Percentiles rank a stretch among this genome's conserved stretches.
Evolutionary conservation across 2,329 filamentous ascomycete genomes (phyloP).

Genomic region (Epichloe aotearoae): DNA sequence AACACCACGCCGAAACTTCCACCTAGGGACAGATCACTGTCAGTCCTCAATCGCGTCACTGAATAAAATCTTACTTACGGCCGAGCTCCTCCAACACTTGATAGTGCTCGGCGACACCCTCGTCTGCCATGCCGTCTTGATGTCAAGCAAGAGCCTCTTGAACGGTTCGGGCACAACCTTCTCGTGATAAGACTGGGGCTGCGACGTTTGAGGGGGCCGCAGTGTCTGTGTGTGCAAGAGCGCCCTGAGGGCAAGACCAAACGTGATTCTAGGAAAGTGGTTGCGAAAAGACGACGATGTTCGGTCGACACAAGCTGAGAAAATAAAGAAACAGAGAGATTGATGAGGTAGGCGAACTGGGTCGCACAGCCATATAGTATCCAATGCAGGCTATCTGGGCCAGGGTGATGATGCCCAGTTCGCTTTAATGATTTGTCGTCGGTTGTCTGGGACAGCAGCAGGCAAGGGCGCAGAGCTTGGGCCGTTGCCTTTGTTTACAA

Average conservation of each 20-base stretch:
- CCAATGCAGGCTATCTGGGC: not conserved
- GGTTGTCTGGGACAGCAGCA: conserved; percentile 24
- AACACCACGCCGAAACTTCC: conserved; percentile 96
- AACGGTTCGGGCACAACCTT: not conserved
- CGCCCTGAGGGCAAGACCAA: not conserved
- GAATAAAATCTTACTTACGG: conserved; percentile 44
- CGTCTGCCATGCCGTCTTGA: conserved; percentile 36
- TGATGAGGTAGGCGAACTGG: not conserved
- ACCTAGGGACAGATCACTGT: conserved; percentile 34
- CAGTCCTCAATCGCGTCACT: not conserved
- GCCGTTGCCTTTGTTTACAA: conserved; percentile 26
- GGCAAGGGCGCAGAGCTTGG: conserved; percentile 16
- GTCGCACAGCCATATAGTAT: conserved; percentile 3
- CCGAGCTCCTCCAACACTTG: conserved; percentile 94
- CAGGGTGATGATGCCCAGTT: conserved; percentile 3
- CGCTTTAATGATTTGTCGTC: conserved; percentile 7
- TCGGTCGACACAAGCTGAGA: not conserved
- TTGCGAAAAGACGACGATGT: not conserved
- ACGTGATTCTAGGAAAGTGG: not conserved
- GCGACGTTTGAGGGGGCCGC: not conserved
- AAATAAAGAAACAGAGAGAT: not conserved
- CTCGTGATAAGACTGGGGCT: not conserved
- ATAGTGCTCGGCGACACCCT: conserved; percentile 71
- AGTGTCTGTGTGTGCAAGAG: not conserved
- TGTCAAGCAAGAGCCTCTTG: conserved; percentile 11